These are phyloP conservation scores for Lotmaria passim DNA, from an alignment of 208 protist genomes.

Conservation along the genomic window DNA sequence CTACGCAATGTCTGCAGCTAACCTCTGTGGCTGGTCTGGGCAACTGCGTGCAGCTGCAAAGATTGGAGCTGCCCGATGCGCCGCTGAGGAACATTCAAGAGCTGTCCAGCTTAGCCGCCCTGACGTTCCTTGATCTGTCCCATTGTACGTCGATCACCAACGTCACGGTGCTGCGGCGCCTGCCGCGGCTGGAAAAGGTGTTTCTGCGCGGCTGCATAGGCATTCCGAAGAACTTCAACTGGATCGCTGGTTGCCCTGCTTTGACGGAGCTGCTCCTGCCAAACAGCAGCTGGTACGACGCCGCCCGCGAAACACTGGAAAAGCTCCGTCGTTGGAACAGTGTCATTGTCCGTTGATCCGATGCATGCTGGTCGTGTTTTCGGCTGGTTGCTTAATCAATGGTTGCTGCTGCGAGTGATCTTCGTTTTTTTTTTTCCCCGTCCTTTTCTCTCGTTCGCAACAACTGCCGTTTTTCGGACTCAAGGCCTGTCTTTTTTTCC, in stretches of 20 bases:
- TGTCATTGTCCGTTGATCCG: constrained; percentile 13
- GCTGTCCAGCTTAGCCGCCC: background rate
- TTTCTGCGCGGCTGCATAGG: constrained; percentile 13
- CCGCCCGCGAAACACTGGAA: background rate
- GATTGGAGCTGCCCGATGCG: constrained; percentile 21
- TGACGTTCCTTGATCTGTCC: constrained; percentile 27
- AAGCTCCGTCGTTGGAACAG: background rate
- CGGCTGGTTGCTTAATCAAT: too few species aligned
- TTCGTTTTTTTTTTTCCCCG: too few species aligned
- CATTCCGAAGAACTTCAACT: constrained; percentile 20
- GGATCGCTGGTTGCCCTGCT: constrained; percentile 12
- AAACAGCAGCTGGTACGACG: background rate
- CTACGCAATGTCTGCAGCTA: constrained; percentile 31
- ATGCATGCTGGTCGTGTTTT: too few species aligned
- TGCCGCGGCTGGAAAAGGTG: constrained; percentile 5
- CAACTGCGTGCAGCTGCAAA: background rate
- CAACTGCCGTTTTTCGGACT: too few species aligned
- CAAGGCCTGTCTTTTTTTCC: too few species aligned
- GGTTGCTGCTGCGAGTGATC: too few species aligned
- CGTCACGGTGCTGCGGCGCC: constrained; percentile 6
- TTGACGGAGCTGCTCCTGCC: constrained; percentile 21
- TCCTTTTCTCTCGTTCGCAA: too few species aligned
- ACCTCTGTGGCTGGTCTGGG: constrained; percentile 17
- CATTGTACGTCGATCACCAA: constrained; percentile 4
- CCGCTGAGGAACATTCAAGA: constrained; percentile 1